A percentile compares a stretch with the other conserved stretches of the same genome.
These are phyloP conservation scores for Aspergillus nomiae DNA, from an alignment of 2,329 filamentous ascomycete genomes.

Conservation along the genomic window DNA sequence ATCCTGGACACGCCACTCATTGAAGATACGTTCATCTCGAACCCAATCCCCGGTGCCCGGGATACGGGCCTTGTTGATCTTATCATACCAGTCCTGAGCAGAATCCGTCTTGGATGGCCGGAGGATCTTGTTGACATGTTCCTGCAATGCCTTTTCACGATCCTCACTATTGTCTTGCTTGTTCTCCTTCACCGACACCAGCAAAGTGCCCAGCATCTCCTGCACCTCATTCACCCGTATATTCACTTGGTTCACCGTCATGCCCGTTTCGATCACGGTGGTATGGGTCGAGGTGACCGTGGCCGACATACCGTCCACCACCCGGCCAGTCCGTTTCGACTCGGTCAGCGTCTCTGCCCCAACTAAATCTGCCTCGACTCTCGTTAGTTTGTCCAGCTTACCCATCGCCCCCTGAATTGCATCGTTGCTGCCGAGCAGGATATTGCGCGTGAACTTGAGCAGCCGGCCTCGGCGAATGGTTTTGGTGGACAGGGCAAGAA, in stretches of 20 bases:
- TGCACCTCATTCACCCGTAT: conserved; percentile 13
- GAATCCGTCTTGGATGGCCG: conserved; percentile 43
- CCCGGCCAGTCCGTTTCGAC: conserved; percentile 9
- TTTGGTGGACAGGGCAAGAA: conserved; percentile 48
- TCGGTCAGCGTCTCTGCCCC: conserved; percentile 33
- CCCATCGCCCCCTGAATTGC: conserved; percentile 44
- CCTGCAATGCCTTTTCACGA: not conserved
- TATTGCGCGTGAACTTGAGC: conserved; percentile 45
- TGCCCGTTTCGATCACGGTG: conserved; percentile 8
- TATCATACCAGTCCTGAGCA: conserved; percentile 46
- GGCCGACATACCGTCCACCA: conserved; percentile 8
- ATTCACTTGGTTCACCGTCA: conserved; percentile 10
- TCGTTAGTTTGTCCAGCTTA: conserved; percentile 45
- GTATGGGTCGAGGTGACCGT: conserved; percentile 5
- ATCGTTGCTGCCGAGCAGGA: conserved; percentile 44
- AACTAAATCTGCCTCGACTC: conserved; percentile 47
- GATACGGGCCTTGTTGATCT: conserved; percentile 45
- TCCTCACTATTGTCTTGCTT: conserved; percentile 5
- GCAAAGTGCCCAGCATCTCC: conserved; percentile 8
- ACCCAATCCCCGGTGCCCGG: conserved; percentile 53
- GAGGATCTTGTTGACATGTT: conserved; percentile 28
- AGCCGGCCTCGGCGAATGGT: conserved; percentile 45
- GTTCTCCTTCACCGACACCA: conserved; percentile 4
- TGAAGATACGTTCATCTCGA: conserved; percentile 41
- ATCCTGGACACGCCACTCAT: conserved; percentile 43